Evolutionary conservation across 2,329 filamentous ascomycete genomes (phyloP).

Genomic region (Aureobasidium sp.): DNA sequence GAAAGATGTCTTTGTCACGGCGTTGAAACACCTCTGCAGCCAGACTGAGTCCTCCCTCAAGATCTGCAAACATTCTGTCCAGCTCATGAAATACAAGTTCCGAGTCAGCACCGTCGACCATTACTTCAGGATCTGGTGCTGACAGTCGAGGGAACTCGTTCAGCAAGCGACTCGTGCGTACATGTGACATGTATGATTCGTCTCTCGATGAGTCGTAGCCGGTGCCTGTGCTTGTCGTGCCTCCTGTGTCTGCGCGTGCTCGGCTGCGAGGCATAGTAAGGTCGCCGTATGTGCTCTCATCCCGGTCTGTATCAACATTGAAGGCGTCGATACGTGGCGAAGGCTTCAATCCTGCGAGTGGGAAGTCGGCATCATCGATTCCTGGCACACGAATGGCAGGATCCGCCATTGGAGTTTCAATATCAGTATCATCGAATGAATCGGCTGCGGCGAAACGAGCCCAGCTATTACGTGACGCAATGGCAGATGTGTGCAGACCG

Average conservation of each 20-base stretch:
- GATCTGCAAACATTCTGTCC: conserved; percentile 25
- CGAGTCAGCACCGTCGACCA: conserved; percentile 26
- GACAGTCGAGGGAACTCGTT: conserved; percentile 23
- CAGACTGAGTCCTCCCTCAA: conserved; percentile 17
- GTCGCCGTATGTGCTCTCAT: conserved; percentile 9
- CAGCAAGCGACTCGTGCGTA: background rate
- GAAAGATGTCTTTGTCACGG: conserved; percentile 3
- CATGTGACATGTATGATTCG: conserved; percentile 14
- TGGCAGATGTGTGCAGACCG: conserved; percentile 4
- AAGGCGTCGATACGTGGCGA: conserved; percentile 2
- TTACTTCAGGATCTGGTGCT: conserved; percentile 26
- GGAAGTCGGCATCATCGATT: conserved; percentile 11
- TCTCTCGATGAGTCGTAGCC: conserved; percentile 17
- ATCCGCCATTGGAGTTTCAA: background rate
- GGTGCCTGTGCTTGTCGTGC: conserved; percentile 9
- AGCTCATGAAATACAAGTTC: conserved; percentile 26
- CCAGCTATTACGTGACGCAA: conserved; percentile 11
- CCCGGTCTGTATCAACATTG: background rate
- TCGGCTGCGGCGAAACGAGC: conserved; percentile 12
- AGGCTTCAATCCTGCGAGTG: conserved; percentile 1
- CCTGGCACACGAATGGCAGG: conserved; percentile 5
- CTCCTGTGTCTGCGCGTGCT: conserved; percentile 9
- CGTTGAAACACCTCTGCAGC: conserved; percentile 8
- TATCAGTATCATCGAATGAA: conserved; percentile 11
- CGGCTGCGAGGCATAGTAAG: conserved; percentile 3